Evolutionary conservation across 192 early-diverging fungal genomes (phyloP), one percentile per base, ranked within the genome.

Genomic region (Tieghemiomyces parasiticus): DNA sequence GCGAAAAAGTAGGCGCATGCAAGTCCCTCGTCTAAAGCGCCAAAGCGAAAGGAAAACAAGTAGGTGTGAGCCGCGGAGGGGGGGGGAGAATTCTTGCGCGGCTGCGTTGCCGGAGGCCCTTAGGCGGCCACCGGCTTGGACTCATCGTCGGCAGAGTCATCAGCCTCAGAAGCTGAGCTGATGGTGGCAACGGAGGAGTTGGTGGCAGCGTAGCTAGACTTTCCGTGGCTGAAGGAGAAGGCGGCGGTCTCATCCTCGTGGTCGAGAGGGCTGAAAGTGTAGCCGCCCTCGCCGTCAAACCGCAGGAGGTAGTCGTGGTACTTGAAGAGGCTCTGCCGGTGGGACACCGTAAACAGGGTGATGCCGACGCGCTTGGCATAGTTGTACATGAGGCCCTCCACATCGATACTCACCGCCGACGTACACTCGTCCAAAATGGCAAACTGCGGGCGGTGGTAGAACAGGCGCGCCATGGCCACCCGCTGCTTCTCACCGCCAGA

Each of bases 361-460:
- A 97, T 95, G 12, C 85, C 89, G 14, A 93, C 77, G 38, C 76
- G 74, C 44, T 80, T 83, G 28, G 84, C 83, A 59, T 87, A 81
- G 33, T 86, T 85, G 65, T 86, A 88, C 87, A 99, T 90, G 64
- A 93, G 81, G 66, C 78, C 76, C 70, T 99, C 96, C 49, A 95
- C 77, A 60, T 97, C 94, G 81, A 89, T 90, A 66, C 84, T 86
- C 35, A 99, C 93, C n/a, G 94, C 81, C 50, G 73, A 82, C 26
- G 84, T 88, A 71, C 88, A 92, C 78, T 99, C 95, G 68, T 97
- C 93, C 67, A 98, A 72, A 75, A 99, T 93, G 35, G 93, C 96
- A 71, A 84, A 99, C 61, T 80, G 81, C 20, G 96, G 96, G 31
- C 77, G 75, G 72, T 99, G 96, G 78, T 96, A 99, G 71, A 94